phyloP scores from a whole-genome alignment of 2,329 filamentous ascomycete species.

The Sclerotinia nivalis region DNA sequence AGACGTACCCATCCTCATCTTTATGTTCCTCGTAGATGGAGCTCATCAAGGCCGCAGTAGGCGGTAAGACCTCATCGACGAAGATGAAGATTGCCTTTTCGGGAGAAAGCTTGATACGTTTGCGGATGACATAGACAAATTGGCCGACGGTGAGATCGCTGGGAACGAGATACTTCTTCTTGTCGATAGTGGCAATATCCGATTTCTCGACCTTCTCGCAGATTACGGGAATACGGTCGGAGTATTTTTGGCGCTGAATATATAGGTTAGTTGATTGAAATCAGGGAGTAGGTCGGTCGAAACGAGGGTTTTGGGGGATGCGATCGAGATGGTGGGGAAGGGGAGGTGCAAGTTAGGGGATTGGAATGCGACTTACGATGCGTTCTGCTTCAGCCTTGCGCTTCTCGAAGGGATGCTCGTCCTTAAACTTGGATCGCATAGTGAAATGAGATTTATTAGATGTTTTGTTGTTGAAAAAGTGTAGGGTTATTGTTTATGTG shows the following conservation, averaged over 20 bases:
- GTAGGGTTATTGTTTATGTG: conserved; percentile 1
- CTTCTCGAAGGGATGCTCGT: conserved; percentile 99
- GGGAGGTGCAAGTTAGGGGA: conserved; percentile 21
- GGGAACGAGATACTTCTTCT: conserved; percentile 99
- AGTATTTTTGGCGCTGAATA: conserved; percentile 82
- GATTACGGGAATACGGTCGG: conserved; percentile 97
- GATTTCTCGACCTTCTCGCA: conserved; percentile 99
- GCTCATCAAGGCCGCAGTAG: conserved; percentile 97
- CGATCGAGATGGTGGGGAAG: conserved; percentile 18
- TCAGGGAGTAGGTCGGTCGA: conserved; percentile 19
- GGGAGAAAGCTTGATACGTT: conserved; percentile 98
- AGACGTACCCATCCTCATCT: conserved; percentile 63
- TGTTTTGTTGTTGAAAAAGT: conserved; percentile 6
- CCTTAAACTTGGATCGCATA: conserved; percentile 99
- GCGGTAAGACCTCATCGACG: conserved; percentile 95
- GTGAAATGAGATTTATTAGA: conserved; percentile 49
- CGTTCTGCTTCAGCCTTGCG: conserved; percentile 99
- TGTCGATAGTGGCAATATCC: conserved; percentile 99
- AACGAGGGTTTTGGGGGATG: conserved; percentile 24
- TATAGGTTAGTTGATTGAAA: not conserved
- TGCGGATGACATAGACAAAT: conserved; percentile 99
- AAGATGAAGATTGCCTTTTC: conserved; percentile 99
- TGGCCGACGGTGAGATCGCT: conserved; percentile 97
- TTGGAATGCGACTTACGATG: conserved; percentile 36
- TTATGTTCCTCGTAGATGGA: conserved; percentile 99